Evolutionary conservation across 192 early-diverging fungal species (phyloP).

Genomic region (Coemansia sp.): DNA sequence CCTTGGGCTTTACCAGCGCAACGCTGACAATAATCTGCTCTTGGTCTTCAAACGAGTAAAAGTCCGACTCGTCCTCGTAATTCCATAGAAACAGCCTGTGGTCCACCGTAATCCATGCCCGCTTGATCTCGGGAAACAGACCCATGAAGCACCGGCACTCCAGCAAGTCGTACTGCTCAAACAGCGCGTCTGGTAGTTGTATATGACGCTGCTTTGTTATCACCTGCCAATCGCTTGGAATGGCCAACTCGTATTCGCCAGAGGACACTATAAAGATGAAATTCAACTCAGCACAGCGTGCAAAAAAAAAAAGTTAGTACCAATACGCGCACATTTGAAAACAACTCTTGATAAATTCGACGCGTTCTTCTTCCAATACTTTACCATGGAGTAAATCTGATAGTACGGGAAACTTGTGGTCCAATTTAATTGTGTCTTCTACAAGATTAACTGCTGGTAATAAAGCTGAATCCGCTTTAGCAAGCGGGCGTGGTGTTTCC

Average conservation of each 20-base stretch:
- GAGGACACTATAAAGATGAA: conserved; percentile 51
- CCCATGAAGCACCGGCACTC: conserved; percentile 86
- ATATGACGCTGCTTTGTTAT: conserved; percentile 62
- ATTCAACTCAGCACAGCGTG: neutral
- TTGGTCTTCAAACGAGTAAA: conserved; percentile 80
- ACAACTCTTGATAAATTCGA: neutral
- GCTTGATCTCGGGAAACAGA: conserved; percentile 84
- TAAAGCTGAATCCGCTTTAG: neutral
- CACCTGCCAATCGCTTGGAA: conserved; percentile 56
- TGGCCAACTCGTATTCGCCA: conserved; percentile 51
- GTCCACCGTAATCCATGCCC: conserved; percentile 92
- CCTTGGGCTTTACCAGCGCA: conserved; percentile 72
- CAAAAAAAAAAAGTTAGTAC: no score
- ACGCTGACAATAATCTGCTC: conserved; percentile 87
- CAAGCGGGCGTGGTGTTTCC: neutral
- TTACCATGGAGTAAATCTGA: conserved; percentile 54
- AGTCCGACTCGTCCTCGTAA: conserved; percentile 72
- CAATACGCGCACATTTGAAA: neutral
- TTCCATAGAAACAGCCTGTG: conserved; percentile 90
- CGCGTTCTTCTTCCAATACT: neutral
- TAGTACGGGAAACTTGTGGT: conserved; percentile 44
- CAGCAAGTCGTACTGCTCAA: conserved; percentile 73
- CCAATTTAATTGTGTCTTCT: conserved; percentile 34
- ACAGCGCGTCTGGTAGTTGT: conserved; percentile 72
- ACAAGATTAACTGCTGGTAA: conserved; percentile 14